phyloP scores from a whole-genome alignment of 2,329 filamentous ascomycete genomes.

The Penicillium occitanis region DNA sequence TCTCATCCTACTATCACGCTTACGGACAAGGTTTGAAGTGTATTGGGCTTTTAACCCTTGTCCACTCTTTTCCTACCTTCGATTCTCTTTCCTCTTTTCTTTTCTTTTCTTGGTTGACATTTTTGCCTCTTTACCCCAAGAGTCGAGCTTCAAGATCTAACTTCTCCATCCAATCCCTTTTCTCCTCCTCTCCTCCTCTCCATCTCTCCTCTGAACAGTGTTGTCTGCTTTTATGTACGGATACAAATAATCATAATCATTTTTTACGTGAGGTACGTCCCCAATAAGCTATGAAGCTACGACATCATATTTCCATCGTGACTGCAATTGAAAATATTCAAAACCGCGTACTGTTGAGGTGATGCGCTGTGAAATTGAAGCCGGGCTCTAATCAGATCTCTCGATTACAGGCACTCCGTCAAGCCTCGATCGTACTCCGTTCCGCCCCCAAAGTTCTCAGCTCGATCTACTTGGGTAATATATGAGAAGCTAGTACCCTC shows the following conservation, averaged over 20 bases:
- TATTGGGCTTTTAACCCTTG: slow-evolving; percentile 6
- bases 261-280: slow-evolving; percentile 18
- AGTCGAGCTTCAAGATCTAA: not conserved
- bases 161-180: not conserved
- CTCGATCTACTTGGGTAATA: not conserved
- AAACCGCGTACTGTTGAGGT: not conserved
- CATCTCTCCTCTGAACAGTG: slow-evolving; percentile 1
- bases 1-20: not conserved
- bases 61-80: slow-evolving; percentile 6
- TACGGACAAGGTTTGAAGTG: not conserved
- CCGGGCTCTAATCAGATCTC: not conserved
- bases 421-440: slow-evolving; percentile 4
- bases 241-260: slow-evolving; percentile 17
- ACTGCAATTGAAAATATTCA: not conserved
- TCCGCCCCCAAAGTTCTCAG: slow-evolving; percentile 14
- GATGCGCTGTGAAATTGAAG: not conserved
- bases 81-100: not conserved
- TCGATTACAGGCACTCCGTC: not conserved
- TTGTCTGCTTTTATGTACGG: slow-evolving; percentile 20
- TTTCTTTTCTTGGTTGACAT: slow-evolving; percentile 8
- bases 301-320: not conserved
- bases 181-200: slow-evolving; percentile 16
- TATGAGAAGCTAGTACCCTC: slow-evolving; percentile 8
- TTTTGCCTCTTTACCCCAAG: not conserved
- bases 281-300: not conserved